Base-by-base conservation (phyloP, 225 moss, liverwort and hornwort genomes). In the Rhytidiadelphus loreus region DNA sequence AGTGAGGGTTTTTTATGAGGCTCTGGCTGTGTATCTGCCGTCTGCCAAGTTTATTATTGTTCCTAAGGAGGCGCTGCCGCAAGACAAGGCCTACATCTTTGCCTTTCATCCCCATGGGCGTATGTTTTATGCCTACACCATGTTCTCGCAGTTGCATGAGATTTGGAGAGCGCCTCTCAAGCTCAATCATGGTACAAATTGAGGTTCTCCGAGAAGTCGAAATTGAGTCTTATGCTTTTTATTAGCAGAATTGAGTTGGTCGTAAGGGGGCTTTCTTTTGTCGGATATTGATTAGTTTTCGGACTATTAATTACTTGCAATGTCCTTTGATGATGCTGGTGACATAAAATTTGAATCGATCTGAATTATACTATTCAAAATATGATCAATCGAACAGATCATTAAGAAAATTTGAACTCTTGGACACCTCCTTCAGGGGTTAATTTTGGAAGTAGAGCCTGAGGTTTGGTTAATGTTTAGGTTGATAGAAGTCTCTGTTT, bases 31-130 rank as follows among this genome's bases (percentile, higher is more conserved):
- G 87, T 97, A 98, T 59, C 74, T 96, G 84, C 96, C 96, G 3
- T 92, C 86, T 53, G 96, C 96, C 7, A 92, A 91, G 87, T 98
- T 90, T 50, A 93, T 90, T 7, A 91, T 90, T 7, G 96, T 93
- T 55, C 91, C 96, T 10, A 89, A 90, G 74, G 90, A 90, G 85
- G 88, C 93, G 8, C 89, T 98, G 48, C 95, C 93, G 14, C 80
- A 92, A 62, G 90, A 91, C 71, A 93, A 90, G 82, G 88, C 92
- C 57, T 98, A 97, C 91, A 97, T 98, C 88, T 98, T 98, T 80
- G 98, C 98, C 3, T 92, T 96, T 58, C 98, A 98, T 88, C 98
- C 98, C 13, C 98, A 98, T 41, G 96, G 98, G 71, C 93, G 98
- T 24, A 98, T 97, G 96, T 96, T 98, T 68, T 98, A 95, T 77